A percentile compares a stretch with the other conserved stretches of the same genome.
phyloP scores from a whole-genome alignment of 176 grass and related monocot genomes.

The Oryza nivara region DNA sequence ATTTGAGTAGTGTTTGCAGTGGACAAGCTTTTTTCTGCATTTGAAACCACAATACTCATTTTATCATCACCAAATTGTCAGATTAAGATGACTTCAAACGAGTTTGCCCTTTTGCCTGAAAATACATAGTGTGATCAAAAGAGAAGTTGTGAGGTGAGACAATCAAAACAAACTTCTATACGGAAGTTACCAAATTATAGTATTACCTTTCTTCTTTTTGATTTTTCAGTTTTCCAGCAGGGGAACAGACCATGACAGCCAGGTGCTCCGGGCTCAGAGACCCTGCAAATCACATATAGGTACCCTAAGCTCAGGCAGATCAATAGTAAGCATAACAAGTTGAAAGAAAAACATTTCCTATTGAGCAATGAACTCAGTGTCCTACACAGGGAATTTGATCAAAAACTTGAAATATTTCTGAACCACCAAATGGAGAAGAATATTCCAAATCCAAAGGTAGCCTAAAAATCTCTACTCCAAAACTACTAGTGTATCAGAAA shows the following conservation, averaged over 20 bases:
- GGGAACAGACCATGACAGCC: constrained; percentile 79
- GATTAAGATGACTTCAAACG: constrained; percentile 48
- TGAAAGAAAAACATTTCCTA: constrained; percentile 3
- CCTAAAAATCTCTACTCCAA: constrained; percentile 2
- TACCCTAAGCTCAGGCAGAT: not conserved
- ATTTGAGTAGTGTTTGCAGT: not conserved
- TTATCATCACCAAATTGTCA: not conserved
- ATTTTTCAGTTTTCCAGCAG: constrained; percentile 82
- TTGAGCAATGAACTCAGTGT: not conserved
- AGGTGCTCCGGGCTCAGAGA: constrained; percentile 73
- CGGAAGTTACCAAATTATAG: not conserved
- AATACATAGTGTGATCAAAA: constrained; percentile 4
- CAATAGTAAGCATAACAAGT: constrained; percentile 6
- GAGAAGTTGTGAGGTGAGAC: not conserved
- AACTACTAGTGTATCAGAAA: not conserved
- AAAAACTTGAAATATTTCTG: not conserved
- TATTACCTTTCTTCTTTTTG: constrained; percentile 61
- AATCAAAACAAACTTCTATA: constrained; percentile 22
- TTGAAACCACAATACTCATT: not conserved
- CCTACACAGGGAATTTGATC: not conserved
- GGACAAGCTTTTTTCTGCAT: constrained; percentile 9
- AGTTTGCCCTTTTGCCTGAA: constrained; percentile 62
- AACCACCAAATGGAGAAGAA: not conserved
- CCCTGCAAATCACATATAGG: constrained; percentile 49
- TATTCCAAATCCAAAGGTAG: not conserved